Conservation (phyloP, 805 yeast species). For the Sugiyamaella boreocaroliniensis region DNA sequence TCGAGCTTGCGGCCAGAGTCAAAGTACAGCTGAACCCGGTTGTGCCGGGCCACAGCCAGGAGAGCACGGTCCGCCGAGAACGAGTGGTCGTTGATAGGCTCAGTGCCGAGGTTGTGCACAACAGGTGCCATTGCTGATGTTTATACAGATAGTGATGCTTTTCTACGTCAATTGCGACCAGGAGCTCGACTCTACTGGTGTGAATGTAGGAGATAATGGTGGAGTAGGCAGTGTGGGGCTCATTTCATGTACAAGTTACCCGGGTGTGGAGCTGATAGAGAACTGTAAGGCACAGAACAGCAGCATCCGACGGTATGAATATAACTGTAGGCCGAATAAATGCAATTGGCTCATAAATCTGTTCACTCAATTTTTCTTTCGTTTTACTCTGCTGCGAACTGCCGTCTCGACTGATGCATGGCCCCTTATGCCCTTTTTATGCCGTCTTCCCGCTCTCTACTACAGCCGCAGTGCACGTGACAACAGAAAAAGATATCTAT, state of each 20-base stretch:
- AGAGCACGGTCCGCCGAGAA: constrained; percentile 60
- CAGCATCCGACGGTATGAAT: not conserved
- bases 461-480: too few relatives aligned
- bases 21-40: constrained; percentile 67
- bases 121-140: constrained; percentile 2
- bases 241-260: not conserved
- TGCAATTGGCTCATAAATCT: too few relatives aligned
- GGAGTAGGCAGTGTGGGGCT: not conserved
- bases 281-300: not conserved
- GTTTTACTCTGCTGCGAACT: too few relatives aligned
- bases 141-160: not conserved
- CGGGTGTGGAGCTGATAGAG: not conserved
- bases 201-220: not conserved
- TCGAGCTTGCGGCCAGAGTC: constrained; percentile 46
- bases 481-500: too few relatives aligned
- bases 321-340: too few relatives aligned
- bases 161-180: constrained; percentile 14
- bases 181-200: constrained; percentile 34
- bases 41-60: constrained; percentile 79
- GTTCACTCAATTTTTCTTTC: too few relatives aligned
- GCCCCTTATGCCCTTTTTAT: too few relatives aligned
- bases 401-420: too few relatives aligned
- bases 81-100: constrained; percentile 87
- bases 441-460: too few relatives aligned
- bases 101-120: constrained; percentile 51